Evolutionary conservation across 2,329 filamentous ascomycete genomes (phyloP), one percentile per base, ranked within the genome.

Genomic region (Hypoxylon rubiginosum): DNA sequence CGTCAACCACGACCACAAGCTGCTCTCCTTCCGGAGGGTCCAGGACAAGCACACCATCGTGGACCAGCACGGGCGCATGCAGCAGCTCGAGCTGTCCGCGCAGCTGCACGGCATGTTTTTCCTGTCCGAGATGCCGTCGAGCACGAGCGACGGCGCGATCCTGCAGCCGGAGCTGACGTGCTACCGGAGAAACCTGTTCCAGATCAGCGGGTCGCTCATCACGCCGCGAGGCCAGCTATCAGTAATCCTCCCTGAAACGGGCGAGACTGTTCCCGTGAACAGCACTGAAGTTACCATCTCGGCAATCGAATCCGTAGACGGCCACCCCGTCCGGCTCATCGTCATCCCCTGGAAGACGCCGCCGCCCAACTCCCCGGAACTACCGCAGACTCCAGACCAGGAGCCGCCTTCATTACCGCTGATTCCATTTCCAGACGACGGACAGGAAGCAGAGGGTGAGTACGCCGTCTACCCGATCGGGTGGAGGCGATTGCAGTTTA

Each of bases 331-430:
- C 46, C 95, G 97, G 73, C 90, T 98, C 67, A 97, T 98, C 68
- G 96, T 96, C 7, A 97, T 98, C 64, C 95, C 95, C 0, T 98
- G 95, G 95, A 98, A 98, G 83, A 97, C 94, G 1, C 94, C 94
- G 1, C 92, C 92, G 28, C 92, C 92, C 54, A 92, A 91, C 79
- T 88, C 90, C 3, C 86, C 89, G n/a, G 88, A 91, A 69, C 84
- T 90, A 63, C 85, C 81, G 66, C 88, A 91, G 67, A 82, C 82
- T 1, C 83, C 83, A 0, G 95, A 98, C 77, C 94, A 95, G 76
- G 95, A 98, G 77, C 95, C 95, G 4, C 88, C 92, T 0, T 87
- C 93, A 0, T 90, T 97, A 64, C 92, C 93, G 0, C 81, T 97
- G 67, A 87, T 90, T 53, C 87, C 88, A 4, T 89, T 89, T 73